These are phyloP conservation scores for Psidium friedrichsthalianum DNA, from an alignment of 345 rosid species.

Conservation along the genomic window DNA sequence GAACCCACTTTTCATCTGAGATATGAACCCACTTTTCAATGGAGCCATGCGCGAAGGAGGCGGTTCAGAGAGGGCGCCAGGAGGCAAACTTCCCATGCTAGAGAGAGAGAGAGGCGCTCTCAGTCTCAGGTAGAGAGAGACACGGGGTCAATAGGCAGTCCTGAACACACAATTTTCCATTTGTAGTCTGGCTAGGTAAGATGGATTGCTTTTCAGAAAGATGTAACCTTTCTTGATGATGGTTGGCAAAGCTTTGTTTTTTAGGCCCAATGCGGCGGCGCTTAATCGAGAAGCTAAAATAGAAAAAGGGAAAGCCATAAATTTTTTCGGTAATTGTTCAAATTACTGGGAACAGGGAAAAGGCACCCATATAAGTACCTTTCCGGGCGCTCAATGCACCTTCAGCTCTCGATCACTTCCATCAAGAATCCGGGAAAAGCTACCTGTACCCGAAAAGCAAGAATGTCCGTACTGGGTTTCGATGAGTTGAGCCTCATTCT, in stretches of 20 bases:
- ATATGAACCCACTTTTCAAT: not conserved
- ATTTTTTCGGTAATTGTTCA: not conserved
- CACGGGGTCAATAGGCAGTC: too few species aligned
- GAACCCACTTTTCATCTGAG: not conserved
- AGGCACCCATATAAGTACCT: not conserved
- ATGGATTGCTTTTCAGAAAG: too few species aligned
- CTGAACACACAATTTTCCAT: too few species aligned
- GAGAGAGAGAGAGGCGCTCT: too few species aligned
- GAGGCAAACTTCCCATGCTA: not conserved
- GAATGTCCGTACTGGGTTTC: conserved; percentile 21
- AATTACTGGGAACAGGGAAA: not conserved
- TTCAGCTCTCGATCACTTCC: not conserved
- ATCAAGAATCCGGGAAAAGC: not conserved
- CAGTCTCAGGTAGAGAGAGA: too few species aligned
- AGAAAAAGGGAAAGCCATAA: not conserved
- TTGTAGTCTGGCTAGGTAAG: too few species aligned
- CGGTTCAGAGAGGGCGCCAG: not conserved
- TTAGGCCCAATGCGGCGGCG: too few species aligned
- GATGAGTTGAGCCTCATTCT: conserved; percentile 31
- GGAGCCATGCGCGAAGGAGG: not conserved
- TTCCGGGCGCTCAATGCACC: not conserved
- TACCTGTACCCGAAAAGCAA: not conserved
- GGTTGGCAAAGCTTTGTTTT: too few species aligned
- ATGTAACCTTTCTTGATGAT: too few species aligned
- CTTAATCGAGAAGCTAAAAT: too few species aligned